Evolutionary conservation across 2,329 filamentous ascomycete species (phyloP).

Genomic region (Xylariaceae sp.): DNA sequence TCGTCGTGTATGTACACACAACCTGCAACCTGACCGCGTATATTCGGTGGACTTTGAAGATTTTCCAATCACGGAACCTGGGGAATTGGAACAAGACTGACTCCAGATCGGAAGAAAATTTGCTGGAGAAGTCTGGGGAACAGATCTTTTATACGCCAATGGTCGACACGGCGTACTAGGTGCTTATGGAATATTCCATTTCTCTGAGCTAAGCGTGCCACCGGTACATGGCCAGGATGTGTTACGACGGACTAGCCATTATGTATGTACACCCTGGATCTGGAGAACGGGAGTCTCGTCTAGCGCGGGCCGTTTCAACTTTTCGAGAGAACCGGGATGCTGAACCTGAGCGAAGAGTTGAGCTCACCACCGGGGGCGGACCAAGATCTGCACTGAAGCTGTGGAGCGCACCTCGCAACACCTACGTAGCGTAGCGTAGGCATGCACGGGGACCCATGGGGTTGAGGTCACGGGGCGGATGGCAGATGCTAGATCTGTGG

Average conservation of each 20-base stretch:
- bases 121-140: slow-evolving; percentile 16
- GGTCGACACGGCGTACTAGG: neutral
- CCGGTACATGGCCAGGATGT: neutral
- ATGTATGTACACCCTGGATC: neutral
- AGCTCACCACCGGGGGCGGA: neutral
- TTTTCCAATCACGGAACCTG: slow-evolving; percentile 5
- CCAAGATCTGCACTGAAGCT: neutral
- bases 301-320: neutral
- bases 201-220: neutral
- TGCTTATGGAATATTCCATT: neutral
- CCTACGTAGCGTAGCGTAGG: neutral
- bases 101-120: slow-evolving; percentile 8
- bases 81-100: slow-evolving; percentile 5
- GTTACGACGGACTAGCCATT: no score
- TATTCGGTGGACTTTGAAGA: neutral
- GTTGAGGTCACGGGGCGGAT: neutral
- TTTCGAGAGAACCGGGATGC: neutral
- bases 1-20: neutral
- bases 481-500: neutral
- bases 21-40: neutral
- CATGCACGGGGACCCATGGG: neutral
- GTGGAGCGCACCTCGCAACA: neutral
- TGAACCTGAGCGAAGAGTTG: neutral
- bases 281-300: neutral
- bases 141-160: slow-evolving; percentile 12